Conservation (phyloP, 805 yeast genomes). For the Yamadazyma endophytica region DNA sequence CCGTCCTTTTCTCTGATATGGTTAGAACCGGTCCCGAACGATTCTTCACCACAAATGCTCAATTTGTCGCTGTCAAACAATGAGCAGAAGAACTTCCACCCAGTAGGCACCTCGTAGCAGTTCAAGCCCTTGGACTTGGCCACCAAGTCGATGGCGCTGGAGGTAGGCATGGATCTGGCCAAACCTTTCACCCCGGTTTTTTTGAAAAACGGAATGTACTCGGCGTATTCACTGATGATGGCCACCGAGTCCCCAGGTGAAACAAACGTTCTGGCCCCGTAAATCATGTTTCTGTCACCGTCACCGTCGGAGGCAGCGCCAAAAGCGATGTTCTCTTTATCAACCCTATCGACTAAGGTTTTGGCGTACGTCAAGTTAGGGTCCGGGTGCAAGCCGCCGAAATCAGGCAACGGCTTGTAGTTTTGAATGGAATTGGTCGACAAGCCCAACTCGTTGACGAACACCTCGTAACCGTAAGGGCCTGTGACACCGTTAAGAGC, state of each 20-base stretch:
- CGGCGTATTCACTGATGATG: slow-evolving; percentile 91
- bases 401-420: slow-evolving; percentile 76
- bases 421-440: slow-evolving; percentile 72
- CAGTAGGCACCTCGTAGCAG: slow-evolving; percentile 95
- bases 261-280: slow-evolving; percentile 90
- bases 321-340: slow-evolving; percentile 72
- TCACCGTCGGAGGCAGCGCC: slow-evolving; percentile 99
- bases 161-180: slow-evolving; percentile 97
- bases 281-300: slow-evolving; percentile 98
- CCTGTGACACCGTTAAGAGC: slow-evolving; percentile 96
- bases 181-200: slow-evolving; percentile 84
- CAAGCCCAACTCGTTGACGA: slow-evolving; percentile 79
- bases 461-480: slow-evolving; percentile 85
- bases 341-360: slow-evolving; percentile 84
- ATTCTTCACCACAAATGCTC: slow-evolving; percentile 97
- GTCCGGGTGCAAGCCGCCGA: slow-evolving; percentile 97
- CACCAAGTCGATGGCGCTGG: slow-evolving; percentile 89
- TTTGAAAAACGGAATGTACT: slow-evolving; percentile 83
- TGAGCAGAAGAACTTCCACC: slow-evolving; percentile 98
- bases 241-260: slow-evolving; percentile 99
- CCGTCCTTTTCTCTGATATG: slow-evolving; percentile 98
- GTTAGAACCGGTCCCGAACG: slow-evolving; percentile 96
- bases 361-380: slow-evolving; percentile 94
- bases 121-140: slow-evolving; percentile 72
- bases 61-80: slow-evolving; percentile 88